These are phyloP conservation scores for Wallacemonas sp. DNA, from an alignment of 208 protist species.

Conservation along the genomic window DNA sequence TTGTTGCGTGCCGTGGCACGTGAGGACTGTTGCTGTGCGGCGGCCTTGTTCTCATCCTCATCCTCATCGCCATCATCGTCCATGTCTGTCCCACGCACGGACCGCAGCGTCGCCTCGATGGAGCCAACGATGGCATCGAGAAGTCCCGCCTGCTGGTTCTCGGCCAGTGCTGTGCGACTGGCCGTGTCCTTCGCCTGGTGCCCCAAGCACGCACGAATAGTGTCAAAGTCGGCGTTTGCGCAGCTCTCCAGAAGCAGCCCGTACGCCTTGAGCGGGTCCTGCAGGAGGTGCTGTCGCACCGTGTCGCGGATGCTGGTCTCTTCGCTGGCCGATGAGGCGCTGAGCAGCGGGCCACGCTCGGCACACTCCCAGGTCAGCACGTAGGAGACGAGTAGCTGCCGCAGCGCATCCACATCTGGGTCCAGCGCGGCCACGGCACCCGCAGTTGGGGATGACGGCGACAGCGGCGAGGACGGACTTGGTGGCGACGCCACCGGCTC, in stretches of 20 bases:
- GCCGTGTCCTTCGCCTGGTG: conserved; percentile 12
- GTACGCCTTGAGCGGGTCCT: conserved; percentile 36
- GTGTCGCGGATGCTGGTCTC: conserved; percentile 36
- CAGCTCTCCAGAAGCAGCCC: conserved; percentile 46
- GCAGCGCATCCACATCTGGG: background rate
- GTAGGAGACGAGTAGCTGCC: conserved; percentile 21
- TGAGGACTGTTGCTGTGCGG: conserved; percentile 11
- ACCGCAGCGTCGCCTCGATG: conserved; percentile 25
- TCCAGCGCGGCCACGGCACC: background rate
- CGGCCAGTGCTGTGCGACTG: conserved; percentile 17
- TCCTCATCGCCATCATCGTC: conserved; percentile 14
- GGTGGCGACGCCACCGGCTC: background rate
- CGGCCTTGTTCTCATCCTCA: background rate
- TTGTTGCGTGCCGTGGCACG: background rate
- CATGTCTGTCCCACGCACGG: conserved; percentile 21
- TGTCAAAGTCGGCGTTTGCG: conserved; percentile 36
- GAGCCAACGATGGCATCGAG: conserved; percentile 36
- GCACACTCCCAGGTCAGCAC: conserved; percentile 37
- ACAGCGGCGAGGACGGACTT: background rate
- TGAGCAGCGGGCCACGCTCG: conserved; percentile 25
- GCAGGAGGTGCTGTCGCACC: conserved; percentile 52
- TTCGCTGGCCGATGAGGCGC: conserved; percentile 27
- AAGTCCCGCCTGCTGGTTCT: conserved; percentile 31
- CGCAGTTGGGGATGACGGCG: conserved; percentile 8
- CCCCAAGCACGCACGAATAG: conserved; percentile 37